A percentile compares a stretch with the other conserved stretches of the same genome.
These are phyloP conservation scores for Geotrichum europaeum DNA, from an alignment of 1,139 yeast genomes.

Conservation along the genomic window DNA sequence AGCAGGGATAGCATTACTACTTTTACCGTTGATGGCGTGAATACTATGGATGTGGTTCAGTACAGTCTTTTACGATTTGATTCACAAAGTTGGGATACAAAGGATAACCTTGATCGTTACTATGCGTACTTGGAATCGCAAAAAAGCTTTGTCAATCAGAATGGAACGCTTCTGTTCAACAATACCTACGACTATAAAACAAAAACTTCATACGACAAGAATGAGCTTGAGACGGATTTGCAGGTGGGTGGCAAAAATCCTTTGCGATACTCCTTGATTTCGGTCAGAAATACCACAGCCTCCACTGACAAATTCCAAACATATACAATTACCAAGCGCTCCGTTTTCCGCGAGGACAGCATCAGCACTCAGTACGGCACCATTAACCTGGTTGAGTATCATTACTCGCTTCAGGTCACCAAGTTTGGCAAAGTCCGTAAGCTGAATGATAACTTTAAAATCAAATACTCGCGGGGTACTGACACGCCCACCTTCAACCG, in stretches of 20 bases:
- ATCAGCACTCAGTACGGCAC: constrained; percentile 10
- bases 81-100: not conserved
- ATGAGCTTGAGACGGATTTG: constrained; percentile 1
- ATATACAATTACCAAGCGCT: constrained; percentile 14
- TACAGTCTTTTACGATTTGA: constrained; percentile 8
- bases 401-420: constrained; percentile 8
- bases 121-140: constrained; percentile 7
- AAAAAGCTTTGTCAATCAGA: constrained; percentile 4
- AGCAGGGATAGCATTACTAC: constrained; percentile 7
- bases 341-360: constrained; percentile 7
- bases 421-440: constrained; percentile 3
- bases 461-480: constrained; percentile 2
- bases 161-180: constrained; percentile 13
- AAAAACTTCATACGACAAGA: constrained; percentile 1
- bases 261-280: constrained; percentile 10
- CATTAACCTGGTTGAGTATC: constrained; percentile 15
- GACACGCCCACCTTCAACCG: not conserved
- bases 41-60: constrained; percentile 12
- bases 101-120: constrained; percentile 4
- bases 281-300: constrained; percentile 13
- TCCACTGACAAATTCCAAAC: constrained; percentile 10
- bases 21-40: constrained; percentile 14
- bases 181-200: constrained; percentile 14
- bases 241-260: constrained; percentile 7
- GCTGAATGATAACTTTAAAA: constrained; percentile 7